These are phyloP conservation scores for Bauhinia variegata DNA, from an alignment of 306 rosid species.

Conservation along the genomic window DNA sequence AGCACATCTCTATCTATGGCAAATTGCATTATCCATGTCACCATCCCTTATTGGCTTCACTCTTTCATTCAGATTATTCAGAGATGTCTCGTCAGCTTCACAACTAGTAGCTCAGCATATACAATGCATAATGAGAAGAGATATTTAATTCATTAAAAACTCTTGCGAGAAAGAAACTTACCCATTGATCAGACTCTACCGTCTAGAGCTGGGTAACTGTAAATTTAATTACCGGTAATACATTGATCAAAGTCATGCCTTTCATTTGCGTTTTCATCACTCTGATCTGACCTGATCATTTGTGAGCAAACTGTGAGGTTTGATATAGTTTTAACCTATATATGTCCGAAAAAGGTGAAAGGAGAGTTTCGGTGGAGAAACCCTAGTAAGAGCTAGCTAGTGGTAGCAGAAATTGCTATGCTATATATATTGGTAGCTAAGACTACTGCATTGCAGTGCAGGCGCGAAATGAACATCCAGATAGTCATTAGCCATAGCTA, in stretches of 20 bases:
- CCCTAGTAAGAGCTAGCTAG: constrained; percentile 32
- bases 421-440: too few species aligned
- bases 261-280: neutral
- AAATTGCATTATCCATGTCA: neutral
- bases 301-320: constrained; percentile 12
- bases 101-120: too few species aligned
- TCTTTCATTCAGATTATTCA: constrained; percentile 10
- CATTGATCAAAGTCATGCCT: constrained; percentile 32
- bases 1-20: constrained; percentile 34
- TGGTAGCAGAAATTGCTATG: too few species aligned
- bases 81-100: constrained; percentile 27
- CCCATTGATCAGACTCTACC: constrained; percentile 12
- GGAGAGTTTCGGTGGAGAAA: constrained; percentile 37
- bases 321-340: constrained; percentile 30
- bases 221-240: constrained; percentile 37
- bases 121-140: too few species aligned
- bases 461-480: constrained; percentile 53
- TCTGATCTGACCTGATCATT: too few species aligned
- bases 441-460: too few species aligned
- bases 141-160: neutral
- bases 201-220: constrained; percentile 30
- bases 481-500: constrained; percentile 6
- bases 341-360: constrained; percentile 30
- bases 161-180: constrained; percentile 1
- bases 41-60: constrained; percentile 32